Base-by-base conservation (phyloP, 176 grass and related monocot genomes). In the Avena insularis region DNA sequence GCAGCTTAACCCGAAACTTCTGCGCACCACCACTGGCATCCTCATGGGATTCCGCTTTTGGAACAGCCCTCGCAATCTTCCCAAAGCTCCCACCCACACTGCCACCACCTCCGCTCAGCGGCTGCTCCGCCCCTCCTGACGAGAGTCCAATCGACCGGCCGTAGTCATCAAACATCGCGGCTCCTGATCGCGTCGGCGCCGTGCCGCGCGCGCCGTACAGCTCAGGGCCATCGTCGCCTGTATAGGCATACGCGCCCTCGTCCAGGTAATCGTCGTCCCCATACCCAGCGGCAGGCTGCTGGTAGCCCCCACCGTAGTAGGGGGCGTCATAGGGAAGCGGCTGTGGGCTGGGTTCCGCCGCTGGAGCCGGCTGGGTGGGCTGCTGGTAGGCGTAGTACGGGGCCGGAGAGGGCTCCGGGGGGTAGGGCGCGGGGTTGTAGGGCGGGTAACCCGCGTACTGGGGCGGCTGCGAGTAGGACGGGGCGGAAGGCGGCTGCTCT, bases 1-100 rank as follows among this genome's bases (percentile, higher is more conserved):
- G 81, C 75, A 99, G 54, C 73, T 96, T 99, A 82, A 99, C 97
- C 33, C 97, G 87, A 88, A 94, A 99, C 65, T 99, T 99, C 85
- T 96, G 94, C 51, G 95, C 91, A 17, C 94, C 97, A 62, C 87
- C 82, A 76, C 90, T 90, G 11, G 75, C 87, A 89, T 99, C 97
- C 87, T 99, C 91, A 29, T 79, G 87, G 2, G 85, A 78, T 4
- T 99, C 97, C 1, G 71, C 90, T 85, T 96, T 99, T 2, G 97
- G 94, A 80, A 99, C 87, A 5, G 97, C 97, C 89, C 86, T 96
- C 1, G 89, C 94, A 55, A 99, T 94, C 85, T 94, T 88, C 46
- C 86, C 89, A 51, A 55, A 75, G 82, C 84, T 93, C 33, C 85
- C 91, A 81, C 82, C 76, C 8, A 82, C 63, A 12, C 76, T 20